These are phyloP conservation scores for Salisapilia sapeloensis DNA, from an alignment of 352 stramenopile species.

Conservation along the genomic window DNA sequence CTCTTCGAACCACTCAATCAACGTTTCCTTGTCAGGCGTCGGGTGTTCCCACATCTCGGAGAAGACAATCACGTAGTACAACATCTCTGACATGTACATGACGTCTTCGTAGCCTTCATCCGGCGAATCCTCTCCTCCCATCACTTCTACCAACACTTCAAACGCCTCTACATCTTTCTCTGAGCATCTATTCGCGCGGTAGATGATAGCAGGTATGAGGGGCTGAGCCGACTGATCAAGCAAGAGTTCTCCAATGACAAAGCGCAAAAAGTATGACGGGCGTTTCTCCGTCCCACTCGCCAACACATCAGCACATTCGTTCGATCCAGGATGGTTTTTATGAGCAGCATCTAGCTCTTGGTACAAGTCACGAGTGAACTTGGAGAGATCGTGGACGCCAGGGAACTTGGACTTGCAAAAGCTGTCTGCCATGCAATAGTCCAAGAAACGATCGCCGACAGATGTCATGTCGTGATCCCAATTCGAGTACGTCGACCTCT, in stretches of 20 bases:
- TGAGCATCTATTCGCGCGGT: slow-evolving; percentile 20
- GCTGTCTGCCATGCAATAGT: slow-evolving; percentile 25
- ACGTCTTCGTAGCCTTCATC: slow-evolving; percentile 13
- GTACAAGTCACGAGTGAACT: slow-evolving; percentile 35
- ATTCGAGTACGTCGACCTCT: slow-evolving; percentile 57
- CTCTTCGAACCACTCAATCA: slow-evolving; percentile 40
- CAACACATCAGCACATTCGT: slow-evolving; percentile 29
- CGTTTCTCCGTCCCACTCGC: slow-evolving; percentile 12
- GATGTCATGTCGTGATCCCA: slow-evolving; percentile 61
- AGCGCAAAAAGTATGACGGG: slow-evolving; percentile 57
- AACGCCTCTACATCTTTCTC: slow-evolving; percentile 18
- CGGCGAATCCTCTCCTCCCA: slow-evolving; percentile 1
- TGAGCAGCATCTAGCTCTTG: slow-evolving; percentile 20
- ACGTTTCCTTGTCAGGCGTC: slow-evolving; percentile 26
- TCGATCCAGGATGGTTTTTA: slow-evolving; percentile 14
- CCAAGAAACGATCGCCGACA: slow-evolving; percentile 34
- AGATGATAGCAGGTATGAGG: slow-evolving; percentile 36
- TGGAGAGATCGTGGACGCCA: slow-evolving; percentile 19
- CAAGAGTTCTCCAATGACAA: slow-evolving; percentile 37
- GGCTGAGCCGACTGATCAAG: slow-evolving; percentile 18
- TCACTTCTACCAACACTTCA: slow-evolving; percentile 11
- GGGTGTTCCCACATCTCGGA: slow-evolving; percentile 56
- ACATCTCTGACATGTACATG: slow-evolving; percentile 46
- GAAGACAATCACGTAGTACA: slow-evolving; percentile 68
- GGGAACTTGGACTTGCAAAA: slow-evolving; percentile 56